Evolutionary conservation across 441 rosid genomes (phyloP), one percentile per base, ranked within the genome.

Genomic region (Adansonia madagascariensis): DNA sequence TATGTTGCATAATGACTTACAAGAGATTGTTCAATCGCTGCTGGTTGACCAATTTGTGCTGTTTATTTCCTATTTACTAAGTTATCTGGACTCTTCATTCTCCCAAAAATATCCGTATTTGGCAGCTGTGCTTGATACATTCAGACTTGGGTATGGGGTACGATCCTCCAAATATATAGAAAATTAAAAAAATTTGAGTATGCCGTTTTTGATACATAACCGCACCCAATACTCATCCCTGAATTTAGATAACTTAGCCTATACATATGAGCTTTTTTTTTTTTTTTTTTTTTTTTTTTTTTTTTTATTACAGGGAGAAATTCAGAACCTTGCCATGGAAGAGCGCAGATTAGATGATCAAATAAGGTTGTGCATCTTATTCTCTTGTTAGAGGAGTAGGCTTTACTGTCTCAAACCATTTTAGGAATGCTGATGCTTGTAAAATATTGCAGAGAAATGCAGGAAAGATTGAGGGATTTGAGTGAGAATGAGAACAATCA

Each of bases 401-500:
- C 2, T 44, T 71, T 78, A 66, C 55, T 74, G 50, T 76, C 75
- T 79, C 79, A 49, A 68, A 73, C 73, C 72, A 71, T 20, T 75
- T 70, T 52, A 73, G 69, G 62, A 81, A 47, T 83, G 82, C 86
- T 89, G 80, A 86, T 61, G 62, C 80, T 85, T 75, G 73, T 55
- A 20, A 80, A 59, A 53, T 82, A 31, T 80, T 85, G 79, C 90
- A 95, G 99, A 83, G 89, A 88, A 85, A 85, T 88, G 91, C 92
- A 94, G 86, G 97, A 87, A 79, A 89, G 83, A 77, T 75, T 95
- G 82, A 87, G 91, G 84, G 81, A 78, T 65, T 81, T 95, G 78
- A 91, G 95, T 69, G 99, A 94, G 86, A 85, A 92, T 77, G 91
- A 91, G 76, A 88, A 81, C 89, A 92, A 87, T 75, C 95, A 85